These are phyloP conservation scores for Actinidia arguta DNA, from an alignment of 179 eudicot species.

Conservation along the genomic window DNA sequence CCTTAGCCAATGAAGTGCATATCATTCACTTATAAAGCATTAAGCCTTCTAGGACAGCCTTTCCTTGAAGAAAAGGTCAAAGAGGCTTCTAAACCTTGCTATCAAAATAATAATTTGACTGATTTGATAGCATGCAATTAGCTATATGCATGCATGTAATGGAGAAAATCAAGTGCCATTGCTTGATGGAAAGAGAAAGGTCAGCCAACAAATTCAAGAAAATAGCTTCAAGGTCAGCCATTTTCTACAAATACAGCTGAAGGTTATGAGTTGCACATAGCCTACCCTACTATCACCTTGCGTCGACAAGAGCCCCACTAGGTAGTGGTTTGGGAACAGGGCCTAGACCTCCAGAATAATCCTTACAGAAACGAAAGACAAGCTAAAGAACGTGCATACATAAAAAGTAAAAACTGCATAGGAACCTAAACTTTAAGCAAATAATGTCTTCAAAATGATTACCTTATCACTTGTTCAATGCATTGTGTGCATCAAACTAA, in stretches of 20 bases:
- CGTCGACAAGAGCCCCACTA: neutral
- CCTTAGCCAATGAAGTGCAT: neutral
- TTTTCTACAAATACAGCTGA: neutral
- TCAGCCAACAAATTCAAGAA: neutral
- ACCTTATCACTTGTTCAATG: neutral
- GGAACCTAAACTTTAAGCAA: conserved; percentile 3
- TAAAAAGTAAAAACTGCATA: neutral
- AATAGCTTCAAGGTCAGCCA: neutral
- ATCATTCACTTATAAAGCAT: neutral
- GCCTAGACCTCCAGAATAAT: conserved; percentile 8
- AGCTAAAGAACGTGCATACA: neutral
- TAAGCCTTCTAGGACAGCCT: neutral
- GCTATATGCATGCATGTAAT: neutral
- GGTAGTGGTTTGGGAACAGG: neutral
- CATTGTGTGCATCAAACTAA: neutral
- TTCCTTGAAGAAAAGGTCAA: neutral
- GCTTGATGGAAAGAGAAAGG: neutral
- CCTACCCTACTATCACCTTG: conserved; percentile 3
- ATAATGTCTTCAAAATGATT: conserved; percentile 8
- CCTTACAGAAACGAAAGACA: neutral
- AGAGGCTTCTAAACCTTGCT: neutral
- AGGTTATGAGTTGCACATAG: neutral
- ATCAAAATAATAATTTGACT: neutral
- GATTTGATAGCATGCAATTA: neutral
- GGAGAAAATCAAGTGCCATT: neutral